Percentiles rank a stretch among this genome's conserved stretches.
These are phyloP conservation scores for Amylocarpus encephaloides DNA, from an alignment of 2,329 filamentous ascomycete genomes.

Conservation along the genomic window DNA sequence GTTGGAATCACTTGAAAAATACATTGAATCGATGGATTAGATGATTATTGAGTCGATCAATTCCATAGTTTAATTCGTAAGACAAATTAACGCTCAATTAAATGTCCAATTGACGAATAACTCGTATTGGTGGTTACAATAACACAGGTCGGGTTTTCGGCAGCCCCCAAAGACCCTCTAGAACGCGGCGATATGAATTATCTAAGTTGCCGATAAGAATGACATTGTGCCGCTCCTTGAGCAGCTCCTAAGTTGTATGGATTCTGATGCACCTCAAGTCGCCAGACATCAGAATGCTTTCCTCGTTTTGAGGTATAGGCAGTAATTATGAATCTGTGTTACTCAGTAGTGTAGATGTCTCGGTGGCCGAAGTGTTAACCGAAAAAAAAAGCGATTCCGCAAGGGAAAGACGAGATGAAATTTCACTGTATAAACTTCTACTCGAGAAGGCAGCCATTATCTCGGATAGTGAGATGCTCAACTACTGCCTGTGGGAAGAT, in stretches of 20 bases:
- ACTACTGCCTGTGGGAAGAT: background rate
- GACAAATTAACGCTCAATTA: too few relatives aligned
- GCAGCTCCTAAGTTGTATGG: conserved; percentile 42
- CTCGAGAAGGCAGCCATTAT: background rate
- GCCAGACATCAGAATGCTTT: conserved; percentile 20
- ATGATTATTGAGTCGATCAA: conserved; percentile 17
- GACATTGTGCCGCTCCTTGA: conserved; percentile 42
- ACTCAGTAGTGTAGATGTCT: background rate
- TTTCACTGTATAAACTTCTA: background rate
- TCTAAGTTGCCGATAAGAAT: conserved; percentile 33
- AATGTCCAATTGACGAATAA: too few relatives aligned
- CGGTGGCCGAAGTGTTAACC: background rate
- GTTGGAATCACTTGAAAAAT: too few relatives aligned
- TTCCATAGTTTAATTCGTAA: conserved; percentile 26
- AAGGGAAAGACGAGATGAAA: background rate
- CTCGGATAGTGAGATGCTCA: background rate
- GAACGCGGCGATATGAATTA: conserved; percentile 31
- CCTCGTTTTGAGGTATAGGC: background rate
- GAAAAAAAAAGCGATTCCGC: background rate
- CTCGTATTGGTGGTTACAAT: too few relatives aligned
- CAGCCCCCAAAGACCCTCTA: conserved; percentile 20
- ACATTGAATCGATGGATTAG: too few relatives aligned
- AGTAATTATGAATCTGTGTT: background rate
- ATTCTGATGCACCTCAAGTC: conserved; percentile 44
- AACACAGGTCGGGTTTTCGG: conserved; percentile 14